Evolutionary conservation across 208 protist genomes (phyloP), one percentile per base, ranked within the genome.

Genomic region (Leishmania gerbilli): DNA sequence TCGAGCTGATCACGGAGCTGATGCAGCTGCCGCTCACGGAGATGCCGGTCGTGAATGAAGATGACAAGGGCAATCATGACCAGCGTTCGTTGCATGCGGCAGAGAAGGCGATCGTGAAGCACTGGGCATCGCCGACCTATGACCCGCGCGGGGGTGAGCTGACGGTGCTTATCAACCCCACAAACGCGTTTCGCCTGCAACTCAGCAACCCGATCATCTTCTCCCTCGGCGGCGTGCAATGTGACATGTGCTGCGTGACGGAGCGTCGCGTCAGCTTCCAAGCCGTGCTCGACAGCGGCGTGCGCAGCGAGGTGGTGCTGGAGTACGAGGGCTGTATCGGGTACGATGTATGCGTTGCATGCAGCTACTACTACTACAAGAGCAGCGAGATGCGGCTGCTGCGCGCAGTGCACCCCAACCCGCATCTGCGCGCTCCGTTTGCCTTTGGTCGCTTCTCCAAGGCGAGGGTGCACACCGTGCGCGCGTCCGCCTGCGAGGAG

Each of bases 321-420:
- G 69, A 68, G 24, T 77, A 72, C 56, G 68, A 84, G 45, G 75
- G 64, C 40, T 84, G 77, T 42, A 56, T 77, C 21, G 84, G 84
- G 27, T 88, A 86, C 62, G 87, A 92, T 68, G 79, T 90, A 51
- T 92, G 89, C 76, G 42, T 92, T 15, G 82, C 79, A 21, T 92
- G 89, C 76, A 82, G 84, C 34, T 75, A 84, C n/a, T 82, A 84
- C 40, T 87, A 87, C 58, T 92, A 87, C 80, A 84, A 85, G 49
- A 60, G 65, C 21, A 80, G 86, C 24, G 72, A 69, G 34, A 53
- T 79, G 65, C 75, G 84, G 58, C 67, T 92, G 69, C 79, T 82
- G 55, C 85, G 83, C n/a, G 79, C 82, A 2, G 51, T 90, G 49
- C 79, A 89, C 64, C 82, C 79, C 3, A 62, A 72, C 27, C 11